A percentile compares a stretch with the other conserved stretches of the same genome.
Conservation (phyloP, 176 grass and related monocot genomes). For the Rhynchospora tenuis region DNA sequence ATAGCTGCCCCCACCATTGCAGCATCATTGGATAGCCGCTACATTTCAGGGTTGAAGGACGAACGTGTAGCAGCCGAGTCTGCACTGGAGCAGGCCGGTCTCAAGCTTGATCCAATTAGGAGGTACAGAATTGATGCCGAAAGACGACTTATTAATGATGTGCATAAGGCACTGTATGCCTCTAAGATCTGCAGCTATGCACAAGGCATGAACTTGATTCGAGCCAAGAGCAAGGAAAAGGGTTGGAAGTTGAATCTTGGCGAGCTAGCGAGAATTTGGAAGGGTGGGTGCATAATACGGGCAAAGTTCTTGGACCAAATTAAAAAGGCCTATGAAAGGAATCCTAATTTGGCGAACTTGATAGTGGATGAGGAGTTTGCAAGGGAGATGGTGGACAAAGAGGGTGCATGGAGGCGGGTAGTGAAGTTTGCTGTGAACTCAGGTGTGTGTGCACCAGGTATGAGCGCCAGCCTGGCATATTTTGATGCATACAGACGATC, state of each 20-base stretch:
- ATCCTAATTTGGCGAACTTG: slow-evolving; percentile 65
- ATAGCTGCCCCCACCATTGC: slow-evolving; percentile 61
- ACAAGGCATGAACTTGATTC: slow-evolving; percentile 79
- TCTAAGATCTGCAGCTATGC: slow-evolving; percentile 89
- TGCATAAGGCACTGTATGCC: slow-evolving; percentile 57
- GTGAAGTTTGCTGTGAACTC: slow-evolving; percentile 62
- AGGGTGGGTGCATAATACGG: slow-evolving; percentile 84
- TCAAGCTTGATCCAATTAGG: slow-evolving; percentile 29
- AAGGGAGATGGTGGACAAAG: slow-evolving; percentile 82
- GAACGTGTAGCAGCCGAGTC: slow-evolving; percentile 50
- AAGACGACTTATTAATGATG: too few relatives aligned
- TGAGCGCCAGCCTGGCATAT: slow-evolving; percentile 82
- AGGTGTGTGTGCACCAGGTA: slow-evolving; percentile 73
- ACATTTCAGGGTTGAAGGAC: slow-evolving; percentile 42
- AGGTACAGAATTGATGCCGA: too few relatives aligned
- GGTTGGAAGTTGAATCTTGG: slow-evolving; percentile 81
- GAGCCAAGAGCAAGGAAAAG: slow-evolving; percentile 62
- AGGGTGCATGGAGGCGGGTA: slow-evolving; percentile 63
- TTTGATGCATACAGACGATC: slow-evolving; percentile 73
- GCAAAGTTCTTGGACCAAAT: slow-evolving; percentile 84
- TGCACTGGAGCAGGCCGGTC: slow-evolving; percentile 59
- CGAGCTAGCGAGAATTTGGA: slow-evolving; percentile 90
- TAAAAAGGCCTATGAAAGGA: slow-evolving; percentile 68
- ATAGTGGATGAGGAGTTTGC: slow-evolving; percentile 83
- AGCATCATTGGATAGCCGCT: slow-evolving; percentile 13